Percentiles rank a stretch among this genome's conserved stretches.
phyloP scores from a whole-genome alignment of 1,284 basidiomycete species.

The Moniliophthora roreri region DNA sequence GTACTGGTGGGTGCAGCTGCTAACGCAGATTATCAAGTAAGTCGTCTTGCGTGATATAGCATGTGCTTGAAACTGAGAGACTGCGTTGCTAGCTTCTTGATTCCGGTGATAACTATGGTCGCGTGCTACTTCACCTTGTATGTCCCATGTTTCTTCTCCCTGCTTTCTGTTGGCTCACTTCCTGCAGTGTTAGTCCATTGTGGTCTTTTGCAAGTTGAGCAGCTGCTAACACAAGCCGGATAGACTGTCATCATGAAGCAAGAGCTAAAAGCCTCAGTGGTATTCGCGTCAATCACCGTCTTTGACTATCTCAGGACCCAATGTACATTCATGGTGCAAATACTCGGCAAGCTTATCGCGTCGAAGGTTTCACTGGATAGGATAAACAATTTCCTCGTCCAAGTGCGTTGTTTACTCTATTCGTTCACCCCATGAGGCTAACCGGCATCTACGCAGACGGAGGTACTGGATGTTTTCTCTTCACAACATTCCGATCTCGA shows the following conservation, averaged over 20 bases:
- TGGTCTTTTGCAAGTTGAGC: not conserved
- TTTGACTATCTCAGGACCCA: constrained; percentile 39
- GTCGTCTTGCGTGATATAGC: constrained; percentile 25
- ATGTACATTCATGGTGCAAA: constrained; percentile 38
- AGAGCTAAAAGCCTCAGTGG: constrained; percentile 36
- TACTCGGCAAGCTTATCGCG: constrained; percentile 21
- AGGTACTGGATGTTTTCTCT: constrained; percentile 50
- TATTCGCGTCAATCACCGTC: constrained; percentile 41
- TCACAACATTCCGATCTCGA: constrained; percentile 21
- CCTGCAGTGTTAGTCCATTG: not conserved
- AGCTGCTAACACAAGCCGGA: constrained; percentile 3
- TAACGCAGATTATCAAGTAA: constrained; percentile 43
- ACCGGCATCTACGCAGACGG: constrained; percentile 34
- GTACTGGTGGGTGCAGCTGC: constrained; percentile 40
- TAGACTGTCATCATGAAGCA: constrained; percentile 41
- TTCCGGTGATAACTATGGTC: constrained; percentile 68
- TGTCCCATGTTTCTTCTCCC: constrained; percentile 20
- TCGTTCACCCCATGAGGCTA: not conserved
- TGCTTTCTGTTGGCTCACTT: constrained; percentile 3
- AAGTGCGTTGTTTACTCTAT: constrained; percentile 19
- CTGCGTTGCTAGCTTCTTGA: constrained; percentile 42
- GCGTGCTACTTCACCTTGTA: constrained; percentile 63
- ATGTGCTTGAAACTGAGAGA: not conserved
- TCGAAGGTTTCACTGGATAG: constrained; percentile 53
- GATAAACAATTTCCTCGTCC: constrained; percentile 44